Percentiles rank a stretch among this genome's conserved stretches.
Evolutionary conservation across 805 yeast genomes (phyloP).

Genomic region (Yamadazyma endophytica): DNA sequence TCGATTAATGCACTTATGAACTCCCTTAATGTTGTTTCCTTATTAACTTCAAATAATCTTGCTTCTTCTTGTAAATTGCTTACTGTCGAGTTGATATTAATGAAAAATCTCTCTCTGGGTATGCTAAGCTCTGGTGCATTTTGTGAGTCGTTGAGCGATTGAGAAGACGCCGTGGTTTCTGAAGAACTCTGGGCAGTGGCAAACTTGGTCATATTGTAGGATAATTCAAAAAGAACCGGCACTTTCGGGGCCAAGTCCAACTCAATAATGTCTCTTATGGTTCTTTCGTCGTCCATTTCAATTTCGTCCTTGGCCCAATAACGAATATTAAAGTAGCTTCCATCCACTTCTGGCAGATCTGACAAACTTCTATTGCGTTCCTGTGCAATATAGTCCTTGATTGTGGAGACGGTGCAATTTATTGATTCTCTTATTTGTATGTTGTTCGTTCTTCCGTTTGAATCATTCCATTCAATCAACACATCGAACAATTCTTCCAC

Average conservation of each 20-base stretch:
- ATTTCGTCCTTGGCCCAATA: slow-evolving; percentile 8
- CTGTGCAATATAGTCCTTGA: slow-evolving; percentile 17
- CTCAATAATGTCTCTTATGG: slow-evolving; percentile 8
- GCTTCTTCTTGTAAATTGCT: slow-evolving; percentile 14
- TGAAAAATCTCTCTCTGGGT: slow-evolving; percentile 5
- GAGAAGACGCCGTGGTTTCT: too few relatives aligned
- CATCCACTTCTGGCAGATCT: slow-evolving; percentile 7
- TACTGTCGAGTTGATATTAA: slow-evolving; percentile 13
- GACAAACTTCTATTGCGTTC: slow-evolving; percentile 9
- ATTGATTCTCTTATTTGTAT: slow-evolving; percentile 16
- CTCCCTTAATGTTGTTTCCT: slow-evolving; percentile 15
- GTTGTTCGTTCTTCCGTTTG: slow-evolving; percentile 4
- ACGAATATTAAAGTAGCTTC: slow-evolving; percentile 9
- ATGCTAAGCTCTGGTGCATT: slow-evolving; percentile 1
- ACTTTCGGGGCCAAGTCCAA: slow-evolving; percentile 26
- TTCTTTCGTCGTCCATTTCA: slow-evolving; percentile 5
- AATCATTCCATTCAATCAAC: slow-evolving; percentile 12
- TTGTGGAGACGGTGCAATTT: slow-evolving; percentile 13
- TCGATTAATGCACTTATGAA: slow-evolving; percentile 17
- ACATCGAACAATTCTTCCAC: slow-evolving; percentile 21
- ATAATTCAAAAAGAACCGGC: slow-evolving; percentile 13
- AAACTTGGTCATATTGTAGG: slow-evolving; percentile 7
- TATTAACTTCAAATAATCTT: slow-evolving; percentile 19
- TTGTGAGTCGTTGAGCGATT: not conserved
- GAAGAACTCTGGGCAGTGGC: too few relatives aligned